Conservation (phyloP, 1,284 basidiomycete genomes). For the Malassezia equina region DNA sequence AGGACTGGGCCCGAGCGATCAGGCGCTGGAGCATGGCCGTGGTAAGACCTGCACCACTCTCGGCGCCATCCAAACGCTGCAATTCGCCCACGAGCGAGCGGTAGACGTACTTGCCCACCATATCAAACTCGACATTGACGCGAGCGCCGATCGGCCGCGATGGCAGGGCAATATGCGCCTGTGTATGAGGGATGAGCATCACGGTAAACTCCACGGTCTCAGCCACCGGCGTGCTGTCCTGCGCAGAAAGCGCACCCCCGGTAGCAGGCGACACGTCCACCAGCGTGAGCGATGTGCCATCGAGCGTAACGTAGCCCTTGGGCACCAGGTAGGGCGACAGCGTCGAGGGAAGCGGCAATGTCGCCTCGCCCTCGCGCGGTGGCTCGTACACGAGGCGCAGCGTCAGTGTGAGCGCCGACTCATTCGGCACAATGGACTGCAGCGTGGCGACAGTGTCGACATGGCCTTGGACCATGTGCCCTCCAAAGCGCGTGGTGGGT, state of each 20-base stretch:
- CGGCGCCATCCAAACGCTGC: background rate
- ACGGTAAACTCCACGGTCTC: constrained; percentile 44
- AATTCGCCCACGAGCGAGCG: constrained; percentile 17
- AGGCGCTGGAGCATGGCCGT: constrained; percentile 36
- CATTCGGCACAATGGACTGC: constrained; percentile 59
- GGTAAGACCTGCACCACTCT: background rate
- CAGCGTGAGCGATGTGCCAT: constrained; percentile 85
- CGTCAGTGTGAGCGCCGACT: constrained; percentile 71
- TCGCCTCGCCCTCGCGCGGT: constrained; percentile 8
- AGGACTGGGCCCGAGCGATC: constrained; percentile 10
- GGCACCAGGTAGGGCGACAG: constrained; percentile 74
- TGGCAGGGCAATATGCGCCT: constrained; percentile 42
- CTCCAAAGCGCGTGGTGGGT: constrained; percentile 80
- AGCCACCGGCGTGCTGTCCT: background rate
- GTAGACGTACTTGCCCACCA: constrained; percentile 47
- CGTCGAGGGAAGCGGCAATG: constrained; percentile 58
- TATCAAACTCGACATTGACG: constrained; percentile 46
- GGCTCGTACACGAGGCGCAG: constrained; percentile 55
- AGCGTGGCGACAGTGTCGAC: constrained; percentile 68
- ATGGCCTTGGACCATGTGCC: constrained; percentile 77
- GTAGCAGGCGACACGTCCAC: constrained; percentile 57
- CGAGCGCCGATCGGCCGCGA: constrained; percentile 38
- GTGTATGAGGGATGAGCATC: constrained; percentile 47
- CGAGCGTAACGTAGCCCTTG: constrained; percentile 93
- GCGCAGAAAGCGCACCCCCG: constrained; percentile 24